Percentiles rank a stretch among this genome's conserved stretches.
Conservation (phyloP, 805 yeast genomes). For the Metschnikowia amazonensis region DNA sequence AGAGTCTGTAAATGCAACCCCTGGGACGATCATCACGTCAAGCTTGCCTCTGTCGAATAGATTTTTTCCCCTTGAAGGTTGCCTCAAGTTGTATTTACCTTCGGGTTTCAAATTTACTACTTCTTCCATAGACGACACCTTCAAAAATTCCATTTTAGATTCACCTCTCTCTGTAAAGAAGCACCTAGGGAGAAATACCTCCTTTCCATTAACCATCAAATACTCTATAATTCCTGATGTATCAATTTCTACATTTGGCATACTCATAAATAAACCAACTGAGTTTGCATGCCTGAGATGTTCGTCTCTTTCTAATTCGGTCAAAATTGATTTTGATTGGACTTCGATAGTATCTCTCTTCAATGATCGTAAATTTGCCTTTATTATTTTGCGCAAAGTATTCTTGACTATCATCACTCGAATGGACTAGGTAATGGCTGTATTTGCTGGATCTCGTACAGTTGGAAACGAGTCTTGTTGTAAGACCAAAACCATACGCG, state of each 20-base stretch:
- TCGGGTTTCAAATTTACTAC: conserved; percentile 52
- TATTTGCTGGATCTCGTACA: background rate
- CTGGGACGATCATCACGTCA: conserved; percentile 80
- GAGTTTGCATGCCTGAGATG: conserved; percentile 42
- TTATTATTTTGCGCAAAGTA: conserved; percentile 25
- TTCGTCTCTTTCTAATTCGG: conserved; percentile 21
- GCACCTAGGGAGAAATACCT: conserved; percentile 59
- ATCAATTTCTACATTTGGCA: conserved; percentile 68
- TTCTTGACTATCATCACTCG: conserved; percentile 19
- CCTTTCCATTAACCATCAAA: conserved; percentile 49
- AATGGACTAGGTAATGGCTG: background rate
- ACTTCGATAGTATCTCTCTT: conserved; percentile 13
- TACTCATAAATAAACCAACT: conserved; percentile 70
- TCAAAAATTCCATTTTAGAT: conserved; percentile 54
- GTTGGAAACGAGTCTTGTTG: background rate
- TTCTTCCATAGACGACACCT: conserved; percentile 39
- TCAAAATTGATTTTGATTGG: conserved; percentile 27
- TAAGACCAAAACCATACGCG: background rate
- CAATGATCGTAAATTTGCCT: conserved; percentile 19
- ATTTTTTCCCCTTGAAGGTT: conserved; percentile 50
- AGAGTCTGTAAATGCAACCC: conserved; percentile 64
- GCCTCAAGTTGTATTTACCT: conserved; percentile 65
- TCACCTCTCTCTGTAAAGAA: conserved; percentile 25
- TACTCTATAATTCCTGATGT: conserved; percentile 52
- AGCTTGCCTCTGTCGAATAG: conserved; percentile 31